phyloP scores from a whole-genome alignment of 129 eudicot species.

The Silybum marianum region DNA sequence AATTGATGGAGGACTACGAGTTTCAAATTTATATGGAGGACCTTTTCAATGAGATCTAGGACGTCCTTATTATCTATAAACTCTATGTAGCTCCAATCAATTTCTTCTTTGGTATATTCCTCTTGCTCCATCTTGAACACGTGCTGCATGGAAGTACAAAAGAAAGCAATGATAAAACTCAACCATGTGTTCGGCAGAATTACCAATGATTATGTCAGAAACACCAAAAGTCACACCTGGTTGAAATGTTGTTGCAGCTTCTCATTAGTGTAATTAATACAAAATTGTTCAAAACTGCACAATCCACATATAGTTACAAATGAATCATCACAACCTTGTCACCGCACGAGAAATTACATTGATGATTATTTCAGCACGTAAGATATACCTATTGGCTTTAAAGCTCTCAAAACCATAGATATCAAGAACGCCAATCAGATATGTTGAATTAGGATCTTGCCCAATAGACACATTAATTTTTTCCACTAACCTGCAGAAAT shows the following conservation, averaged over 20 bases:
- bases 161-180: constrained; percentile 9
- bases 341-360: neutral
- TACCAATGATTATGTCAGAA: constrained; percentile 18
- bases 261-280: constrained; percentile 95
- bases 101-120: constrained; percentile 92
- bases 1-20: neutral
- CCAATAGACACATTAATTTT: constrained; percentile 91
- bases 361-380: constrained; percentile 21
- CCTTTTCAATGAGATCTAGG: constrained; percentile 98
- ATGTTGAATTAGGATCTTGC: constrained; percentile 79
- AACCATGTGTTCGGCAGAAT: constrained; percentile 2
- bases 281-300: constrained; percentile 98
- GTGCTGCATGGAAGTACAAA: constrained; percentile 59
- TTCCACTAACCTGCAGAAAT: constrained; percentile 78
- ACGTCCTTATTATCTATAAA: constrained; percentile 97
- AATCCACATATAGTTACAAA: constrained; percentile 18
- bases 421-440: constrained; percentile 95
- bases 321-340: constrained; percentile 20
- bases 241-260: constrained; percentile 98
- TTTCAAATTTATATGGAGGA: constrained; percentile 19
- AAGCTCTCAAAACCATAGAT: constrained; percentile 99
- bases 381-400: constrained; percentile 69
- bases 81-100: constrained; percentile 99
- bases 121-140: constrained; percentile 98
- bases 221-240: constrained; percentile 55